These are phyloP conservation scores for Ilyonectria mors-panacis DNA, from an alignment of 2,329 filamentous ascomycete species.

Conservation along the genomic window DNA sequence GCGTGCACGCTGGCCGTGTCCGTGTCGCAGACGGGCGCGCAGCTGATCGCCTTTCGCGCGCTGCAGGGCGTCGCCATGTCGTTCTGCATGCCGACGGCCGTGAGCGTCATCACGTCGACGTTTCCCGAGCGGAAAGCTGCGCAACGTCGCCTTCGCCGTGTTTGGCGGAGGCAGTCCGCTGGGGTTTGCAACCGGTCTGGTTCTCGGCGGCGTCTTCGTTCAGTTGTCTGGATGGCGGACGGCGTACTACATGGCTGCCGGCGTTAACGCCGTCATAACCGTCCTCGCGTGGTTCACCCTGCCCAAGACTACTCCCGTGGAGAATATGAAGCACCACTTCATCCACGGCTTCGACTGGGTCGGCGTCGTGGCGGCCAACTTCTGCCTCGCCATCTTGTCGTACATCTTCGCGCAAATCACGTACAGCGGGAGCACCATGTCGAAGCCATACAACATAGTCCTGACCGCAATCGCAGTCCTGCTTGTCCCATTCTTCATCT, in stretches of 20 bases:
- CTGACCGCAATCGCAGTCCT: constrained; percentile 17
- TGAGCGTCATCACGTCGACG: constrained; percentile 55
- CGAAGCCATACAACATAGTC: constrained; percentile 27
- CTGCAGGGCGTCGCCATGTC: constrained; percentile 54
- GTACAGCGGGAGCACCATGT: constrained; percentile 21
- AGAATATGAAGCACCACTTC: constrained; percentile 16
- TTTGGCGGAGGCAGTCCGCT: constrained; percentile 62
- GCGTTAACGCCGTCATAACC: constrained; percentile 47
- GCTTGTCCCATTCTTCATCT: constrained; percentile 28
- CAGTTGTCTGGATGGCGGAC: constrained; percentile 64
- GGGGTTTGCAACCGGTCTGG: constrained; percentile 64
- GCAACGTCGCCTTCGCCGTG: constrained; percentile 61
- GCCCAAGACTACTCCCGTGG: constrained; percentile 15
- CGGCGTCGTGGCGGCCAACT: constrained; percentile 25
- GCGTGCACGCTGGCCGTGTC: constrained; percentile 54
- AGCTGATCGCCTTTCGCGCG: constrained; percentile 56
- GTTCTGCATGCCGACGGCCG: constrained; percentile 56
- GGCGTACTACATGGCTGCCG: constrained; percentile 58
- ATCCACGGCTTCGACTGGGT: constrained; percentile 28
- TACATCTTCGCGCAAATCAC: constrained; percentile 30
- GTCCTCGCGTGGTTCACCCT: constrained; percentile 26
- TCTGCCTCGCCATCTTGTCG: constrained; percentile 24
- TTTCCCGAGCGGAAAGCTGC: constrained; percentile 54
- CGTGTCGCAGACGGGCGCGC: constrained; percentile 51
- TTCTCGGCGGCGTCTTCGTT: constrained; percentile 65